A percentile compares a stretch with the other conserved stretches of the same genome.
These are phyloP conservation scores for Dysphania ambrosioides DNA, from an alignment of 148 eudicot species.

Conservation along the genomic window DNA sequence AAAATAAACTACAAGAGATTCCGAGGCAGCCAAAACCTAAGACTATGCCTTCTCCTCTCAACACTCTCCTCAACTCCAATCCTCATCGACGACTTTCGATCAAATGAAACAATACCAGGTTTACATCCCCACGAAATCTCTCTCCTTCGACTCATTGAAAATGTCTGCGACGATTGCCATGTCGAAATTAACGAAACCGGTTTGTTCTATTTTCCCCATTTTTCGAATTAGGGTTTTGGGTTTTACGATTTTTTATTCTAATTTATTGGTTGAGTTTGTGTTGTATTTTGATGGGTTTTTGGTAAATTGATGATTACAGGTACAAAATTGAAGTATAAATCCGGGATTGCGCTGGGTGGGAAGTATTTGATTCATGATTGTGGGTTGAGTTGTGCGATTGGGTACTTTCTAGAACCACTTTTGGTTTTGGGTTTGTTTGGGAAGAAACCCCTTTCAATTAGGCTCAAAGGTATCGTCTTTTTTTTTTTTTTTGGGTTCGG, in stretches of 20 bases:
- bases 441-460: slow-evolving; percentile 69
- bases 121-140: slow-evolving; percentile 70
- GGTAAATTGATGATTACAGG: slow-evolving; percentile 35
- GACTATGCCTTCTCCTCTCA: slow-evolving; percentile 60
- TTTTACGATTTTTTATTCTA: slow-evolving; percentile 11
- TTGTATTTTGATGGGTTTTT: background rate
- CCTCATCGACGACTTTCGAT: slow-evolving; percentile 65
- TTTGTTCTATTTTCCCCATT: slow-evolving; percentile 19
- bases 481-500: background rate
- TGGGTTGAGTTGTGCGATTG: slow-evolving; percentile 62
- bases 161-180: slow-evolving; percentile 55
- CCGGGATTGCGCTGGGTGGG: slow-evolving; percentile 84
- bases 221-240: background rate
- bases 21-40: slow-evolving; percentile 63
- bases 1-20: slow-evolving; percentile 47
- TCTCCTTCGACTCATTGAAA: slow-evolving; percentile 73
- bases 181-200: slow-evolving; percentile 90
- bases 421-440: slow-evolving; percentile 74
- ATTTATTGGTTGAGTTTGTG: background rate
- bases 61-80: slow-evolving; percentile 73
- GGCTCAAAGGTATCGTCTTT: slow-evolving; percentile 61
- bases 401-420: slow-evolving; percentile 82
- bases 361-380: slow-evolving; percentile 68
- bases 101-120: slow-evolving; percentile 63
- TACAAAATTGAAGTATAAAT: slow-evolving; percentile 85